Conservation (phyloP, 345 rosid genomes). For the Streptanthus diversifolius region DNA sequence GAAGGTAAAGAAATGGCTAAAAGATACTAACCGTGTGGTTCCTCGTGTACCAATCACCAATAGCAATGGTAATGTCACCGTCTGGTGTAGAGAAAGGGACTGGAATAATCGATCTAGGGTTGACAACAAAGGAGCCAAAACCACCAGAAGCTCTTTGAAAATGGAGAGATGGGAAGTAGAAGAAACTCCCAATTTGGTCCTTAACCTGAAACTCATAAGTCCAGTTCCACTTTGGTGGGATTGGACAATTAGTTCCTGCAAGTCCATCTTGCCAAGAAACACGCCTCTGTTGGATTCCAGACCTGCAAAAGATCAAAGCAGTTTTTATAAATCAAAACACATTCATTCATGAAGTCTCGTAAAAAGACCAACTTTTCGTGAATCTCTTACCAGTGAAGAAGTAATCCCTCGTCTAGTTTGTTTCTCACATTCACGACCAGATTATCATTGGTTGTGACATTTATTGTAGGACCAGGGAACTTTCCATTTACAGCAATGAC, state of each 20-base stretch:
- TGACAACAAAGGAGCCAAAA: constrained; percentile 75
- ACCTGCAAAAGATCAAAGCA: constrained; percentile 38
- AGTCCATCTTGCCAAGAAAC: constrained; percentile 99
- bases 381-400: constrained; percentile 70
- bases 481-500: constrained; percentile 90
- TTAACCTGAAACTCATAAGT: constrained; percentile 98
- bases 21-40: constrained; percentile 81
- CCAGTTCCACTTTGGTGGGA: constrained; percentile 99
- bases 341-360: background rate
- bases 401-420: constrained; percentile 82
- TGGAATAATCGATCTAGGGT: constrained; percentile 70
- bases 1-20: background rate
- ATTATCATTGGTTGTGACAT: constrained; percentile 87
- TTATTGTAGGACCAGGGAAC: constrained; percentile 90
- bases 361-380: background rate
- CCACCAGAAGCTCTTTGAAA: constrained; percentile 97
- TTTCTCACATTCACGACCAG: constrained; percentile 80
- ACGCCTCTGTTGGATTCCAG: constrained; percentile 90
- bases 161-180: constrained; percentile 94
- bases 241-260: constrained; percentile 92
- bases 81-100: constrained; percentile 81
- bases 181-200: constrained; percentile 98
- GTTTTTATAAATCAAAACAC: background rate
- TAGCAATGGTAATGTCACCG: constrained; percentile 69
- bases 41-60: constrained; percentile 94